A percentile compares a stretch with the other conserved stretches of the same genome.
Evolutionary conservation across 768 basidiomycete genomes (phyloP).

Genomic region (Pluteus cervinus): DNA sequence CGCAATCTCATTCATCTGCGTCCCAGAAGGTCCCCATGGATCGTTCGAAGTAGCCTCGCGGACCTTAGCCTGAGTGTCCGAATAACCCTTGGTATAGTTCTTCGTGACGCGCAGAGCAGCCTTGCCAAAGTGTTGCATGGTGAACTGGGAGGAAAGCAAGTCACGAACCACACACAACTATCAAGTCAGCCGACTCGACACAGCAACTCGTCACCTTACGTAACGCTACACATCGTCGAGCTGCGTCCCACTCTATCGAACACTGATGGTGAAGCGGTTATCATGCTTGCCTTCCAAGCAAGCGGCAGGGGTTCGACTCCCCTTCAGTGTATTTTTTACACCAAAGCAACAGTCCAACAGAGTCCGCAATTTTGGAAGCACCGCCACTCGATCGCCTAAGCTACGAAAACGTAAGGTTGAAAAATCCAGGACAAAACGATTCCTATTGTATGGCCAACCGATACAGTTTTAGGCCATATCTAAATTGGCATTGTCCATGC

Average conservation of each 20-base stretch:
- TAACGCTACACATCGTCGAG: neutral
- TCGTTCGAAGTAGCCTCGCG: conserved; percentile 97
- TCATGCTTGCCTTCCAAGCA: conserved; percentile 84
- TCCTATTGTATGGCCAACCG: no score
- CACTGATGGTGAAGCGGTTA: conserved; percentile 83
- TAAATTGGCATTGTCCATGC: no score
- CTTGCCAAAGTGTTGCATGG: conserved; percentile 78
- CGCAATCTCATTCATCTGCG: conserved; percentile 99
- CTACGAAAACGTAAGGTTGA: no score
- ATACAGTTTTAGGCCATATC: no score
- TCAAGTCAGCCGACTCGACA: no score
- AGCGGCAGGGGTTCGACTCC: conserved; percentile 10
- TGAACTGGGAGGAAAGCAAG: neutral
- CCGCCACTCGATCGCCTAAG: no score
- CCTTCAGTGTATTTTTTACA: conserved; percentile 5
- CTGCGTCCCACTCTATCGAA: no score
- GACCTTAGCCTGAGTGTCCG: conserved; percentile 92
- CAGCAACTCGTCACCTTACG: neutral
- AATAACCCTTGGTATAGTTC: conserved; percentile 95
- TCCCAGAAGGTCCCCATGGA: conserved; percentile 95
- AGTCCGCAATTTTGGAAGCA: neutral
- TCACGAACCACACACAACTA: no score
- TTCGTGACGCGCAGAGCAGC: conserved; percentile 84
- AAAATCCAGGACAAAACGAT: no score
- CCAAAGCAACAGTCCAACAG: no score